Percentiles rank a stretch among this genome's conserved stretches.
Evolutionary conservation across 176 grass and related monocot genomes (phyloP).

Genomic region (Phoenix dactylifera): DNA sequence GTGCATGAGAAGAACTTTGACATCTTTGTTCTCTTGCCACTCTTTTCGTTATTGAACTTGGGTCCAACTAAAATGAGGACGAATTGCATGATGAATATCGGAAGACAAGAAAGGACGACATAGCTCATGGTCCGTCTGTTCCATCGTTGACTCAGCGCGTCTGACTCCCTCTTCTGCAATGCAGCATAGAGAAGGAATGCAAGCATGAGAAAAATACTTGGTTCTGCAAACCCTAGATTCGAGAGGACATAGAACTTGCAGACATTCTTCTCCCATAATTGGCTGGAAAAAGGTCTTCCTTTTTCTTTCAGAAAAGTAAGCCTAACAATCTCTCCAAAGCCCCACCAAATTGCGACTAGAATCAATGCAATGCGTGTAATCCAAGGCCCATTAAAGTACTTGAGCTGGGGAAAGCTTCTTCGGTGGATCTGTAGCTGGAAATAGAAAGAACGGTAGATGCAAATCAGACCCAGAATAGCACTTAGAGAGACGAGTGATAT

Average conservation of each 20-base stretch:
- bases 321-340: conserved; percentile 65
- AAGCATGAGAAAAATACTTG: conserved; percentile 72
- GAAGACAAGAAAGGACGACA: conserved; percentile 65
- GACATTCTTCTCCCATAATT: conserved; percentile 47
- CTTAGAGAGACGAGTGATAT: conserved; percentile 56
- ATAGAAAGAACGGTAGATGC: conserved; percentile 46
- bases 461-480: conserved; percentile 54
- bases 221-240: conserved; percentile 95
- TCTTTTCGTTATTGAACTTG: conserved; percentile 46
- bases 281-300: conserved; percentile 46
- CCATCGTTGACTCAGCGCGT: conserved; percentile 62
- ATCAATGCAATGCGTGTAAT: conserved; percentile 62
- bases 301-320: conserved; percentile 47
- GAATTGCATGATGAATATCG: conserved; percentile 51
- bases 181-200: conserved; percentile 70
- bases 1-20: conserved; percentile 56
- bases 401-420: conserved; percentile 41
- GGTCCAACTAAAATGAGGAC: conserved; percentile 57
- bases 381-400: conserved; percentile 92
- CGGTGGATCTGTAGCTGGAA: conserved; percentile 46
- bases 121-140: conserved; percentile 70
- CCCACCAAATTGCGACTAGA: conserved; percentile 74
- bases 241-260: conserved; percentile 83
- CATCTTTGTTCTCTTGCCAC: conserved; percentile 35
- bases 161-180: conserved; percentile 63